Base-by-base conservation (phyloP, 495 filamentous ascomycete species). In the Immersiella caudata region DNA sequence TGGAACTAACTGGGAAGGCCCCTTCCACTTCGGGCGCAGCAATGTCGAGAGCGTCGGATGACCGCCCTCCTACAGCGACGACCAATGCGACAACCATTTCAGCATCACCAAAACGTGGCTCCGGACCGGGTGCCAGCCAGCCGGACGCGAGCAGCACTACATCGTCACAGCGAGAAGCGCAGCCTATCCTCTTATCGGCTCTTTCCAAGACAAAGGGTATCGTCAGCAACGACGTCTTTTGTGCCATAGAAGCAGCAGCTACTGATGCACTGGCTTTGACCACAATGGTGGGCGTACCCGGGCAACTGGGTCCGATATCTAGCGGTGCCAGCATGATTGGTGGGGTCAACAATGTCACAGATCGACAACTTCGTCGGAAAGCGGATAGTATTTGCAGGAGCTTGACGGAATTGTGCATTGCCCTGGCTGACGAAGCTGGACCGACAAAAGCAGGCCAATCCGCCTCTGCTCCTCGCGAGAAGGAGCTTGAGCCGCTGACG, bases 61-160 rank as follows among this genome's bases (percentile, higher is more conserved):
- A 97, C 64, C 86, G 94, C 57, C 95, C 95, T 2, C 86, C 89
- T 12, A 98, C 95, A 9, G 94, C 94, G 22, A 93, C 91, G 33
- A 98, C 95, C 1, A 96, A 94, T n/a, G 86, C 92, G 24, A 98
- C 94, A 3, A 96, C 93, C 0, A 82, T 96, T 68, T 97, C 95
- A 5, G 90, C 91, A 0, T 97, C 93, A 0, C 95, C 95, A 0
- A 91, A 90, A 72, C 85, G 87, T 29, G 76, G 79, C 46, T 84
- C 88, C 1, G 84, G 85, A 0, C 77, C 79, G 36, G 84, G 76
- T 16, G 68, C 77, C 11, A 75, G 77, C 11, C 73, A 70, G 9
- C 64, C 71, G 7, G 81, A 82, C 16, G 57, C 65, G 14, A 65
- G 46, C 14, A 73, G 74, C 40, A 76, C 27, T 24, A 57, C 67